phyloP scores from a whole-genome alignment of 75 land plant genomes.

The Gnetum montanum region DNA sequence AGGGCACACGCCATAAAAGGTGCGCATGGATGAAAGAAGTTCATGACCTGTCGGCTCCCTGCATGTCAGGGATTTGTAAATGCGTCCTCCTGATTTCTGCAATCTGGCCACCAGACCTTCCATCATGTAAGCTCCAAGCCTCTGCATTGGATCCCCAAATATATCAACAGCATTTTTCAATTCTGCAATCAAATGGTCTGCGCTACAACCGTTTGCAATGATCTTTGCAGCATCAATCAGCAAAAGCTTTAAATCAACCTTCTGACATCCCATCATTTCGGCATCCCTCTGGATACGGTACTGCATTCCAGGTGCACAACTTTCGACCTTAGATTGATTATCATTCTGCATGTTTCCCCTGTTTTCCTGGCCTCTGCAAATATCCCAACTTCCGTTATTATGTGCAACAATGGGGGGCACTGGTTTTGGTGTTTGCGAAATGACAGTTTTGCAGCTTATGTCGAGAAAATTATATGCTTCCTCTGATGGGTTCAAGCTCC shows the following conservation, averaged over 20 bases:
- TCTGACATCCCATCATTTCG: conserved; percentile 2
- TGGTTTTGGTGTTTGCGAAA: neutral
- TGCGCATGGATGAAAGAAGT: conserved; percentile 47
- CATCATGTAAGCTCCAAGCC: conserved; percentile 80
- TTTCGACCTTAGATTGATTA: too few species aligned
- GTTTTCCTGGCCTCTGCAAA: too few species aligned
- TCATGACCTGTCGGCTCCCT: conserved; percentile 33
- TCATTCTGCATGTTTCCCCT: too few species aligned
- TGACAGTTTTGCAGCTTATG: neutral
- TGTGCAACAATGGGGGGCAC: neutral
- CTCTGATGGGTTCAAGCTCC: conserved; percentile 3
- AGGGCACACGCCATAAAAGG: conserved; percentile 50
- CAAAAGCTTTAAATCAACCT: conserved; percentile 27
- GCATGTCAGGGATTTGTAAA: conserved; percentile 35
- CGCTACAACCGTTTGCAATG: conserved; percentile 37
- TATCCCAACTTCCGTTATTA: too few species aligned
- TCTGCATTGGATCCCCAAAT: conserved; percentile 66
- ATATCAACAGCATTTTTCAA: conserved; percentile 51
- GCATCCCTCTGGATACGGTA: conserved; percentile 1
- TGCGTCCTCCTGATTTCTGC: conserved; percentile 28
- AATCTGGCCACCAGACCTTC: conserved; percentile 45
- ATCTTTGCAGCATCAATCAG: conserved; percentile 65
- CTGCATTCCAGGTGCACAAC: conserved; percentile 13
- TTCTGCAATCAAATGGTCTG: conserved; percentile 29
- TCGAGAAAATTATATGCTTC: neutral